Percentiles rank a stretch among this genome's conserved stretches.
phyloP scores from a whole-genome alignment of 805 yeast genomes.

The Candida oleophila region DNA sequence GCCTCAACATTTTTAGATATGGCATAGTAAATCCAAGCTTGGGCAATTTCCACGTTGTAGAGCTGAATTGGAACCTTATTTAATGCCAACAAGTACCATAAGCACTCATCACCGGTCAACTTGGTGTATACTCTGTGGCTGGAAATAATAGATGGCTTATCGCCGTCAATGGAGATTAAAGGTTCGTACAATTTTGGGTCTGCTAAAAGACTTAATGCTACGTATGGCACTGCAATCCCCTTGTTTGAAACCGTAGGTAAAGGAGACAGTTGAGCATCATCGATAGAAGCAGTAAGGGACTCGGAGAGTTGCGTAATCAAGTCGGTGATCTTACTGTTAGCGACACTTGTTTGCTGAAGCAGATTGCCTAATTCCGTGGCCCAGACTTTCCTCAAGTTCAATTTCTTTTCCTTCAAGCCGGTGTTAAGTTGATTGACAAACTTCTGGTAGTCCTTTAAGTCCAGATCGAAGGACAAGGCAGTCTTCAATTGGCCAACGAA shows the following conservation, averaged over 20 bases:
- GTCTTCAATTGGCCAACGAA: constrained; percentile 45
- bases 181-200: constrained; percentile 10
- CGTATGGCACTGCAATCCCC: constrained; percentile 55
- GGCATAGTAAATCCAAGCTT: constrained; percentile 33
- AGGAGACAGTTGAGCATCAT: constrained; percentile 52
- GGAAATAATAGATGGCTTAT: constrained; percentile 48
- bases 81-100: constrained; percentile 54
- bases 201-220: constrained; percentile 25
- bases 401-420: constrained; percentile 69
- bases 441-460: constrained; percentile 9
- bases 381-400: constrained; percentile 69
- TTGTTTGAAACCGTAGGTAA: constrained; percentile 49
- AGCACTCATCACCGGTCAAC: constrained; percentile 44
- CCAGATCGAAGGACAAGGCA: neutral
- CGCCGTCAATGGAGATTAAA: constrained; percentile 20
- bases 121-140: constrained; percentile 52
- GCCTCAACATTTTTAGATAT: constrained; percentile 38
- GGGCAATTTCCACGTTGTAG: constrained; percentile 9
- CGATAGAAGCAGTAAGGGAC: constrained; percentile 24
- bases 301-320: constrained; percentile 17
- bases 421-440: constrained; percentile 34
- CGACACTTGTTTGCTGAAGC: constrained; percentile 12
- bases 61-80: constrained; percentile 16
- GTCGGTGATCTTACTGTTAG: constrained; percentile 18
- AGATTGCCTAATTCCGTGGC: constrained; percentile 45